Conservation (phyloP, 108 stramenopile species). For the Halocafeteria seosinensis region DNA sequence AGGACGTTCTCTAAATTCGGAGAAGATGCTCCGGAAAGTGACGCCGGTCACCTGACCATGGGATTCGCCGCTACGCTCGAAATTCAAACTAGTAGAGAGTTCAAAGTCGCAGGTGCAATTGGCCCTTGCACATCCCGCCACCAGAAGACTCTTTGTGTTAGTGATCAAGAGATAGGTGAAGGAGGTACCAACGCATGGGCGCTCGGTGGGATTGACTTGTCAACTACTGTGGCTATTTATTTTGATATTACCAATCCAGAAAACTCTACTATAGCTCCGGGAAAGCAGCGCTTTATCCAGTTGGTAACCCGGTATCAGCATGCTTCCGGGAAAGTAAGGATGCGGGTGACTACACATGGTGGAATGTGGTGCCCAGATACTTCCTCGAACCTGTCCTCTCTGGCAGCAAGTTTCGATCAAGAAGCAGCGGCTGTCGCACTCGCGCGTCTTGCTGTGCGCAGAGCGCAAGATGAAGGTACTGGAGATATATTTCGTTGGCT, state of each 20-base stretch:
- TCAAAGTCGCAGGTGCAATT: conserved; percentile 63
- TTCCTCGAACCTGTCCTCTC: conserved; percentile 27
- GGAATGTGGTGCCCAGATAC: conserved; percentile 71
- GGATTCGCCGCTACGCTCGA: conserved; percentile 78
- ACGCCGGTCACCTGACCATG: conserved; percentile 64
- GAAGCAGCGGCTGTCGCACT: conserved; percentile 93
- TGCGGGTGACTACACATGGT: conserved; percentile 83
- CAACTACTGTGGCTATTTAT: conserved; percentile 88
- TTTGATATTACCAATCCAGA: conserved; percentile 56
- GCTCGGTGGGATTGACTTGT: conserved; percentile 76
- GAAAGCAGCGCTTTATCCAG: conserved; percentile 71
- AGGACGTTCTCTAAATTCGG: conserved; percentile 68
- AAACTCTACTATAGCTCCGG: conserved; percentile 30
- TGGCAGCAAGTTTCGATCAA: conserved; percentile 83
- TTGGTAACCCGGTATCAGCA: conserved; percentile 95
- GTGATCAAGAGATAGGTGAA: conserved; percentile 79
- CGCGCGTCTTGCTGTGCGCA: conserved; percentile 76
- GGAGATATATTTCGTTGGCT: conserved; percentile 94
- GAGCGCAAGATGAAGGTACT: conserved; percentile 78
- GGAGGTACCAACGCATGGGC: conserved; percentile 95
- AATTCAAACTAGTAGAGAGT: conserved; percentile 71
- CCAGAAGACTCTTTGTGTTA: conserved; percentile 66
- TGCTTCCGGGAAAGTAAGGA: conserved; percentile 59
- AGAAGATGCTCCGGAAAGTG: conserved; percentile 50
- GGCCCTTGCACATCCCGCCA: conserved; percentile 55